phyloP scores from a whole-genome alignment of 2,329 filamentous ascomycete genomes.

The Ceratocystis papillata region DNA sequence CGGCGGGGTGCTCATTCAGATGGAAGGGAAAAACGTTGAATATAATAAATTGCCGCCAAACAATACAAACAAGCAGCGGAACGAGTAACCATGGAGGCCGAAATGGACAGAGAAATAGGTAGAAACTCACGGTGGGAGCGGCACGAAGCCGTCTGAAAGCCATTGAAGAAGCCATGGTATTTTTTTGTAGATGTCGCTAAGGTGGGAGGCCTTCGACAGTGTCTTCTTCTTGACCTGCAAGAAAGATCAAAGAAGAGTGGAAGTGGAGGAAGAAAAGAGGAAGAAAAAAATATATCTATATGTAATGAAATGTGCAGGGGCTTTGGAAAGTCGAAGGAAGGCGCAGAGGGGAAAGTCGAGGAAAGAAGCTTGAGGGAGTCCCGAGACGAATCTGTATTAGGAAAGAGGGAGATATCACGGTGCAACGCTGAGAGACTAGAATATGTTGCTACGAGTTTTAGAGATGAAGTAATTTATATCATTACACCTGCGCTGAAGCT shows the following conservation, averaged over 20 bases:
- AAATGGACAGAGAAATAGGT: constrained; percentile 12
- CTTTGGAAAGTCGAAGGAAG: constrained; percentile 17
- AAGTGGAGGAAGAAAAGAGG: constrained; percentile 10
- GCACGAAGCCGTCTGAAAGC: constrained; percentile 51
- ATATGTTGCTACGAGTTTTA: background rate
- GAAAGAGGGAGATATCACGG: background rate
- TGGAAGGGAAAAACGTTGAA: background rate
- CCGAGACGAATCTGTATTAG: constrained; percentile 10
- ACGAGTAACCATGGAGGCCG: constrained; percentile 26
- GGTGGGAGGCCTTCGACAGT: constrained; percentile 3
- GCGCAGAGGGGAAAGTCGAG: constrained; percentile 12
- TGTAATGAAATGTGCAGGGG: constrained; percentile 16
- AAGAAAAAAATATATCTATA: constrained; percentile 17
- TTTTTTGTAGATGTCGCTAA: constrained; percentile 11
- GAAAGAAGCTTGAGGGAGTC: constrained; percentile 11
- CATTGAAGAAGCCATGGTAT: constrained; percentile 50
- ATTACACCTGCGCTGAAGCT: background rate
- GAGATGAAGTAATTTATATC: background rate
- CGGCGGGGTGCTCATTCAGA: background rate
- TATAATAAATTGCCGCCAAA: background rate
- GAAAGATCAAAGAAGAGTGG: constrained; percentile 9
- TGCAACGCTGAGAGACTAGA: background rate
- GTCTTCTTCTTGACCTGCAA: constrained; percentile 13
- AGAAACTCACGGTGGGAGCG: constrained; percentile 44
- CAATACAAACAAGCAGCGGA: background rate